Conservation (phyloP, 2,329 filamentous ascomycete genomes). For the Didymellaceae sp. region DNA sequence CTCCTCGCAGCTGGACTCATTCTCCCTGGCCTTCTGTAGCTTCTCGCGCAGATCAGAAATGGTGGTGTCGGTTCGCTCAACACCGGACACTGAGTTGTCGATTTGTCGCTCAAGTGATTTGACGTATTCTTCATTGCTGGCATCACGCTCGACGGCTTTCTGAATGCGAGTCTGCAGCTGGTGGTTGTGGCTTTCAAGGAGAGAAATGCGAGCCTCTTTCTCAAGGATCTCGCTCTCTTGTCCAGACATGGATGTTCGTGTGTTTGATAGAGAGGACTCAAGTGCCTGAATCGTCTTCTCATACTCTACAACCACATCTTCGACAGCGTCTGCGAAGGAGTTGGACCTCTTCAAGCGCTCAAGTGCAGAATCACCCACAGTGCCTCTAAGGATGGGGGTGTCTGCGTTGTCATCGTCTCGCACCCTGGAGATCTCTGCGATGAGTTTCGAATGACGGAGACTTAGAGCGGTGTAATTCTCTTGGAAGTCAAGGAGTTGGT, state of each 20-base stretch:
- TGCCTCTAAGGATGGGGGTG: conserved; percentile 65
- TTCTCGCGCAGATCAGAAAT: conserved; percentile 90
- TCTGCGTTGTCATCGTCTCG: conserved; percentile 68
- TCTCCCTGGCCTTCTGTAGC: conserved; percentile 84
- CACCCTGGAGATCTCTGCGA: conserved; percentile 89
- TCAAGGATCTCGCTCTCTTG: conserved; percentile 89
- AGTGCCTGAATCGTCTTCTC: conserved; percentile 97
- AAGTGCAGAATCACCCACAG: conserved; percentile 77
- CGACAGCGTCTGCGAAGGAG: conserved; percentile 93
- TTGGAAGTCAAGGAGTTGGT: conserved; percentile 88
- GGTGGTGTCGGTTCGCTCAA: conserved; percentile 88
- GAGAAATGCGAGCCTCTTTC: conserved; percentile 91
- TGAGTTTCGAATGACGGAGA: conserved; percentile 91
- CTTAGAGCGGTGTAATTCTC: conserved; percentile 94
- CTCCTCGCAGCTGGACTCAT: conserved; percentile 88
- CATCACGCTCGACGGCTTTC: conserved; percentile 89
- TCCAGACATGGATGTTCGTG: conserved; percentile 78
- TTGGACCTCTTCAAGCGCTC: conserved; percentile 93
- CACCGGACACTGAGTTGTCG: conserved; percentile 86
- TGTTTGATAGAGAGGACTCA: conserved; percentile 89
- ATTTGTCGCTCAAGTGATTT: conserved; percentile 90
- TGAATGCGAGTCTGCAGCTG: conserved; percentile 91
- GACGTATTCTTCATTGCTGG: conserved; percentile 89
- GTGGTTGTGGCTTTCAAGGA: conserved; percentile 87
- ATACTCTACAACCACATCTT: conserved; percentile 95